Conservation (phyloP, 23 red algal genomes). For the Gracilaria gracilis region DNA sequence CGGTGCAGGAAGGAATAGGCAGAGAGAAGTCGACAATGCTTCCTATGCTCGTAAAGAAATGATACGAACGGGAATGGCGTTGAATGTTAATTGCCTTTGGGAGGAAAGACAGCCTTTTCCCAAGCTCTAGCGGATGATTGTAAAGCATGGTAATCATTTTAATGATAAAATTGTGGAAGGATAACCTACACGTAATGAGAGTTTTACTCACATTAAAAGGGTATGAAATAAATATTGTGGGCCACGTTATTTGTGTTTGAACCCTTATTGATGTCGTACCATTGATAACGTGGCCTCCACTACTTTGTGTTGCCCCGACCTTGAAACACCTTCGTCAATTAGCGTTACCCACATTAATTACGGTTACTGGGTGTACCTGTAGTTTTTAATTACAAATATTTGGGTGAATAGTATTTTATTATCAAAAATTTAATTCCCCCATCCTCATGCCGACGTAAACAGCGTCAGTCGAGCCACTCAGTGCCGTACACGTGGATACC, state of each 20-base stretch:
- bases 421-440: too few species aligned
- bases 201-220: not conserved
- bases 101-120: conserved; percentile 17
- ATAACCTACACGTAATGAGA: not conserved
- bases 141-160: conserved; percentile 32
- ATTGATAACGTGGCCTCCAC: not conserved
- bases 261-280: not conserved
- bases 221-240: not conserved
- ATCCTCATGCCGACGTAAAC: too few species aligned
- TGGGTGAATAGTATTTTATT: too few species aligned
- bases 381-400: too few species aligned
- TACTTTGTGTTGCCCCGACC: not conserved
- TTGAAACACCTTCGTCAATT: too few species aligned
- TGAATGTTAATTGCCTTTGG: conserved; percentile 10
- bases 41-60: not conserved
- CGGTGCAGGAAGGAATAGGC: not conserved
- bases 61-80: not conserved
- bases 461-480: too few species aligned
- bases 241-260: not conserved
- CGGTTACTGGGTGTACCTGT: too few species aligned
- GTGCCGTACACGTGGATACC: too few species aligned
- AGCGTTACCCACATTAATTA: too few species aligned
- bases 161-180: not conserved
- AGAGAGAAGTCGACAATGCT: not conserved
- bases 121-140: conserved; percentile 4